phyloP scores from a whole-genome alignment of 305 asterid genomes.

The Fraxinus dipetala region DNA sequence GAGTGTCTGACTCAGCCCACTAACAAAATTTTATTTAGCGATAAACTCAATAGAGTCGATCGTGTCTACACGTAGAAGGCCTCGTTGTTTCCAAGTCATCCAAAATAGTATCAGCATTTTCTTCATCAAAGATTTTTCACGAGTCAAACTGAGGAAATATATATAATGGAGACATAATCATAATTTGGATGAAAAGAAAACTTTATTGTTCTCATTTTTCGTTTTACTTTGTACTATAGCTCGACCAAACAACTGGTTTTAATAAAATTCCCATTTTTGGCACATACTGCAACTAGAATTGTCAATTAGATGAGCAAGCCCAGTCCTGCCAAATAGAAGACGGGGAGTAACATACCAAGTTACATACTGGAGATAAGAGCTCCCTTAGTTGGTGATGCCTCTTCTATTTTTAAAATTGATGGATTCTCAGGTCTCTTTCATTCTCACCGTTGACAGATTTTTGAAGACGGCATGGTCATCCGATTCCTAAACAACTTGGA shows the following conservation, averaged over 20 bases:
- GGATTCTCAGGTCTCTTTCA: background rate
- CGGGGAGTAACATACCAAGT: background rate
- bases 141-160: background rate
- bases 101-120: background rate
- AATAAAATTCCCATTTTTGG: background rate
- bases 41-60: background rate
- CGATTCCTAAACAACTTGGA: background rate
- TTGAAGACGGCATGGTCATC: background rate
- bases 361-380: background rate
- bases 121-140: constrained; percentile 5
- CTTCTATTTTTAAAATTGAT: too few species aligned
- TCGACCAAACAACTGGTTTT: background rate
- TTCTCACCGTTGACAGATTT: background rate
- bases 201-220: background rate
- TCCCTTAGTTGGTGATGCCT: background rate
- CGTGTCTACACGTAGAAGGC: background rate
- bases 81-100: background rate
- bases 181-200: background rate
- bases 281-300: background rate
- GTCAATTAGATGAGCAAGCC: background rate
- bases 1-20: background rate
- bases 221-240: background rate
- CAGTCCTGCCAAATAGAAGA: background rate
- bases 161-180: constrained; percentile 15
- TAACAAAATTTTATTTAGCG: background rate